Conservation (phyloP, 768 basidiomycete species). For the Lactifluus echinatus region DNA sequence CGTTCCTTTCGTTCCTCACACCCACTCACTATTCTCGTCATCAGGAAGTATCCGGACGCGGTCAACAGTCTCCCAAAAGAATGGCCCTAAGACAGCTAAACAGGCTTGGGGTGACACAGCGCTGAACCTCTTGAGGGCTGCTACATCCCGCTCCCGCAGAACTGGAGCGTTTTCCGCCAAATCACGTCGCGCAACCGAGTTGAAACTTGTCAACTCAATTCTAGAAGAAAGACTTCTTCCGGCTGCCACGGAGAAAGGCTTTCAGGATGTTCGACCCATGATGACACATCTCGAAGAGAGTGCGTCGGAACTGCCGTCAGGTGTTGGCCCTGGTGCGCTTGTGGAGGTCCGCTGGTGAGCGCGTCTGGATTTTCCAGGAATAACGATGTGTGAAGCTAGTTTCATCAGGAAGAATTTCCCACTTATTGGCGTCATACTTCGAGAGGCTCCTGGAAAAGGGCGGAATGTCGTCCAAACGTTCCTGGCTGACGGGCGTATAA, state of each 20-base stretch:
- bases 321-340: constrained; percentile 24
- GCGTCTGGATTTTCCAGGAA: not conserved
- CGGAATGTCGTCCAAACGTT: constrained; percentile 6
- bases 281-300: not conserved
- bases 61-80: not conserved
- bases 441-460: constrained; percentile 5
- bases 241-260: not conserved
- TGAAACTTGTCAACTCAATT: constrained; percentile 12
- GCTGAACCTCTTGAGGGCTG: not conserved
- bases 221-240: not conserved
- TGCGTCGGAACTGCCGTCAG: not conserved
- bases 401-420: not conserved
- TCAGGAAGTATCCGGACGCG: not conserved
- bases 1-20: not conserved
- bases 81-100: not conserved
- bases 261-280: not conserved
- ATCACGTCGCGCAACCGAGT: constrained; percentile 1
- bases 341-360: constrained; percentile 28
- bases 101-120: not conserved
- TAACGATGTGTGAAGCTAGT: not conserved
- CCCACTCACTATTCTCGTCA: not conserved
- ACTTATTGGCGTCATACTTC: not conserved
- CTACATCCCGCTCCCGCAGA: not conserved
- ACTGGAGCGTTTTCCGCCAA: not conserved
- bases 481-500: not conserved